These are phyloP conservation scores for Clarireedia monteithiana DNA, from an alignment of 2,329 filamentous ascomycete genomes.

Conservation along the genomic window DNA sequence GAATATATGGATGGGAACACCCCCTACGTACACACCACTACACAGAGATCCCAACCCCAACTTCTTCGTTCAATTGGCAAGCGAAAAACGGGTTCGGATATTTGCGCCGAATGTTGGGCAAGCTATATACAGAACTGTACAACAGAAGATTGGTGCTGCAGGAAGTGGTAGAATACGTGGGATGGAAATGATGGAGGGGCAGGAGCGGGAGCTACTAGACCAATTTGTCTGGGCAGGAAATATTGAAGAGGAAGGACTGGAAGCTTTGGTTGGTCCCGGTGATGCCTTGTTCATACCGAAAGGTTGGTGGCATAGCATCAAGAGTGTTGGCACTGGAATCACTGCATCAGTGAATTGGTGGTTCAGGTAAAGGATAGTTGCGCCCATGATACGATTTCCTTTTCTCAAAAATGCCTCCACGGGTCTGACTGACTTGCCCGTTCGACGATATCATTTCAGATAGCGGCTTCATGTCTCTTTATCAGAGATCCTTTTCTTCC, in stretches of 20 bases:
- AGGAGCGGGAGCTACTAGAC: slow-evolving; percentile 59
- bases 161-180: slow-evolving; percentile 49
- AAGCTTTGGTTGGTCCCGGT: slow-evolving; percentile 49
- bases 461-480: too few relatives aligned
- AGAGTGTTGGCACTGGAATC: slow-evolving; percentile 45
- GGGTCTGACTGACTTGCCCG: too few relatives aligned
- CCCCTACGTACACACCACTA: slow-evolving; percentile 82
- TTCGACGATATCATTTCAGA: too few relatives aligned
- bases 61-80: slow-evolving; percentile 74
- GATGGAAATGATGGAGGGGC: slow-evolving; percentile 85
- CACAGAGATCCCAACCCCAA: slow-evolving; percentile 95
- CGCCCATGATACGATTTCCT: neutral
- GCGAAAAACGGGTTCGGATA: slow-evolving; percentile 66
- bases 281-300: slow-evolving; percentile 73
- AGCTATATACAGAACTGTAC: slow-evolving; percentile 51
- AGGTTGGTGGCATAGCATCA: slow-evolving; percentile 84
- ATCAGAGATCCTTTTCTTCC: too few relatives aligned
- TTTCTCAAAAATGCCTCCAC: too few relatives aligned
- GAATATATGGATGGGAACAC: slow-evolving; percentile 80
- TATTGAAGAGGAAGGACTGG: slow-evolving; percentile 9
- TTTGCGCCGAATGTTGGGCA: slow-evolving; percentile 57
- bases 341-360: slow-evolving; percentile 50
- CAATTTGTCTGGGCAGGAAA: slow-evolving; percentile 57
- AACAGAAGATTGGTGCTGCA: slow-evolving; percentile 29
- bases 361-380: slow-evolving; percentile 16